A percentile compares a stretch with the other conserved stretches of the same genome.
phyloP scores from a whole-genome alignment of 1,284 basidiomycete species.

The Ganoderma leucocontextum region DNA sequence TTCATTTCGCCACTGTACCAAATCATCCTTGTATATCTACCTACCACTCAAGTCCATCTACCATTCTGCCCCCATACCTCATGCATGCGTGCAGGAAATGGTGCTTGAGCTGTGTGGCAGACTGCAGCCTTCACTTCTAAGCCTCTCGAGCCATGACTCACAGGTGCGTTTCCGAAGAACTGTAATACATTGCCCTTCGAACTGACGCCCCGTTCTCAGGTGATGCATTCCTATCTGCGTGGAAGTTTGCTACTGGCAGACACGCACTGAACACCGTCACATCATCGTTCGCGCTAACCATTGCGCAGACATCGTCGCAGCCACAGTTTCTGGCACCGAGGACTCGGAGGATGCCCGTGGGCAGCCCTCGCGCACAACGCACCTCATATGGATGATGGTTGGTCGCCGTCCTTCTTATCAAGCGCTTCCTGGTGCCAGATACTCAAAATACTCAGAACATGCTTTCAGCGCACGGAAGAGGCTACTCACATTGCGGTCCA shows the following conservation, averaged over 20 bases:
- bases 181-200: neutral
- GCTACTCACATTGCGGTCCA: no score
- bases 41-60: neutral
- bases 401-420: no score
- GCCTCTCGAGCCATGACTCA: neutral
- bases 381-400: no score
- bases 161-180: neutral
- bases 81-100: slow-evolving; percentile 5
- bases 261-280: neutral
- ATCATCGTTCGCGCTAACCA: neutral
- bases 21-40: slow-evolving; percentile 32
- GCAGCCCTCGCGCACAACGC: no score
- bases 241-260: neutral
- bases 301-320: neutral
- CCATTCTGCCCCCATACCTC: neutral
- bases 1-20: slow-evolving; percentile 16
- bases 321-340: no score
- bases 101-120: neutral
- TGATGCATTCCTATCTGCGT: neutral
- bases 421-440: no score
- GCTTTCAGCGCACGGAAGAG: no score
- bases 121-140: neutral
- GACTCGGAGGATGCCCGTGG: no score
- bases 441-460: no score
- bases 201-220: neutral